A percentile compares a stretch with the other conserved stretches of the same genome.
Conservation (phyloP, 495 filamentous ascomycete genomes). For the Talaromyces proteolyticus region DNA sequence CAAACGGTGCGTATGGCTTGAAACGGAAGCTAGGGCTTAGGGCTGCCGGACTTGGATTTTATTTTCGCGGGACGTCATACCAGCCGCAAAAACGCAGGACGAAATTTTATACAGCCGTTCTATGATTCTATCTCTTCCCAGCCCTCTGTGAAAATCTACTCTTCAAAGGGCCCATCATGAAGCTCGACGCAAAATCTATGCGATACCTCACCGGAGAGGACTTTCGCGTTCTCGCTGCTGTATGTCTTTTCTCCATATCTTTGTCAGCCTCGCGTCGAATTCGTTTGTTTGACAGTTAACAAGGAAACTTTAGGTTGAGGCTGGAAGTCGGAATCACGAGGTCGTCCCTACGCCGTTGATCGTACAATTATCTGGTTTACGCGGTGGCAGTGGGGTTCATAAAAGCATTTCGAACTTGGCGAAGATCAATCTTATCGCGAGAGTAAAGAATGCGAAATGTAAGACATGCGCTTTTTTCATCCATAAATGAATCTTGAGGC, state of each 20-base stretch:
- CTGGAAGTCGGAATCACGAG: slow-evolving; percentile 93
- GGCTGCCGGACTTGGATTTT: slow-evolving; percentile 31
- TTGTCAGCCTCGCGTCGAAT: slow-evolving; percentile 14
- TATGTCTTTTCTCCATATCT: slow-evolving; percentile 39
- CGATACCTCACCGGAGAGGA: slow-evolving; percentile 89
- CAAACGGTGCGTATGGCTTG: slow-evolving; percentile 12
- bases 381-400: slow-evolving; percentile 79
- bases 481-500: not conserved
- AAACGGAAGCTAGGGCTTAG: slow-evolving; percentile 40
- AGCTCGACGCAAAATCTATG: slow-evolving; percentile 84
- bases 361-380: slow-evolving; percentile 71
- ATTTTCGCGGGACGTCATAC: slow-evolving; percentile 8
- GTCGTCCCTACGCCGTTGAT: slow-evolving; percentile 90
- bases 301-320: slow-evolving; percentile 63
- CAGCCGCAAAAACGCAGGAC: slow-evolving; percentile 1
- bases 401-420: slow-evolving; percentile 83
- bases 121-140: not conserved
- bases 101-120: not conserved
- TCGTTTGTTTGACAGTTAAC: slow-evolving; percentile 24
- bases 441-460: slow-evolving; percentile 91
- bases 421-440: slow-evolving; percentile 86
- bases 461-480: slow-evolving; percentile 9
- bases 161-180: slow-evolving; percentile 52
- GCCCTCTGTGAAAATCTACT: not conserved
- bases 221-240: slow-evolving; percentile 91